phyloP scores from a whole-genome alignment of 148 eudicot genomes.

The Rhododendron molle region DNA sequence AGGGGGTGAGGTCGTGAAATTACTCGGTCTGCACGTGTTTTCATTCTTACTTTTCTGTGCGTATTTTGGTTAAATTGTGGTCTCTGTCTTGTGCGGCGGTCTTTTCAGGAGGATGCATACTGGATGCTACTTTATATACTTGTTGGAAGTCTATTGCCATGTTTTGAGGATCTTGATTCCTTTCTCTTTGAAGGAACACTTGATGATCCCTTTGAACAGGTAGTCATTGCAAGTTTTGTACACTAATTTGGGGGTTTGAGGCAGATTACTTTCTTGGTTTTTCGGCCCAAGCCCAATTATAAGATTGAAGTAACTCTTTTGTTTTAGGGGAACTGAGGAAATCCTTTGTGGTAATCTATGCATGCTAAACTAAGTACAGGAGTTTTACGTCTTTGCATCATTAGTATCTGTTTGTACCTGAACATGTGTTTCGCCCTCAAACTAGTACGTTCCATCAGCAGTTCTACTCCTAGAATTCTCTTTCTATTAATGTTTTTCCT shows the following conservation, averaged over 20 bases:
- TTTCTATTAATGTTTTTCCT: no score
- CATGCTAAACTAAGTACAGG: background rate
- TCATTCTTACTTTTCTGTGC: background rate
- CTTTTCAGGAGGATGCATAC: slow-evolving; percentile 84
- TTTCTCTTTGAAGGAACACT: slow-evolving; percentile 70
- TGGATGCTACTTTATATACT: slow-evolving; percentile 71
- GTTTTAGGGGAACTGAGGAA: no score
- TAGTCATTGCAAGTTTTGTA: slow-evolving; percentile 22
- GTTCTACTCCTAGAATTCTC: background rate
- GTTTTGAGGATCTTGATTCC: slow-evolving; percentile 70
- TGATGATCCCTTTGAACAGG: slow-evolving; percentile 95
- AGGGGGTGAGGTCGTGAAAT: slow-evolving; percentile 72
- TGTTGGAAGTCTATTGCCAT: slow-evolving; percentile 72
- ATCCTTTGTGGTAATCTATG: background rate
- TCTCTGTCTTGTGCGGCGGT: background rate
- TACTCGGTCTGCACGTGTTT: slow-evolving; percentile 9
- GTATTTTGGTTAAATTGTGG: background rate
- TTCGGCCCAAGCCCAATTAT: background rate
- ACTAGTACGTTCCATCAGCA: background rate
- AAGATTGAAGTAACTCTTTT: no score
- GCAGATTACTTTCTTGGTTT: background rate
- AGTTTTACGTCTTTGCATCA: background rate
- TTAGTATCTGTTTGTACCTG: background rate
- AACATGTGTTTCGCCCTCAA: background rate
- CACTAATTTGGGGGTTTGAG: background rate